Base-by-base conservation (phyloP, 176 grass and related monocot species). In the Cenchrus purpureus region DNA sequence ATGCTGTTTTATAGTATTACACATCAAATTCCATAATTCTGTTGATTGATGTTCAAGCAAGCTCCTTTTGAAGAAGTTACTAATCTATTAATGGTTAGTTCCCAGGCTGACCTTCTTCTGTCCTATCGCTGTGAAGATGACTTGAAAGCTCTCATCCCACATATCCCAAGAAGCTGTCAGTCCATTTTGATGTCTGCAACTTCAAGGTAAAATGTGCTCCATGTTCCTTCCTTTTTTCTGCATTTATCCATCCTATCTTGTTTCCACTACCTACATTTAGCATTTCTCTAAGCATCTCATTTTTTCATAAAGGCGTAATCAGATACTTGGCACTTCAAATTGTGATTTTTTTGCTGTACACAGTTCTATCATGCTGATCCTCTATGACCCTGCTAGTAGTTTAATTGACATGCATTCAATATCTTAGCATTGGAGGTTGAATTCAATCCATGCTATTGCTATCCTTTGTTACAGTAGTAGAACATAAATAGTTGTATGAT, bases 161-260 rank as follows among this genome's bases (percentile, higher is more conserved):
- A 98, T 92, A 84, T 98, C 20, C 89, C 92, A 85, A 83, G 95
- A 58, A 89, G 95, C 82, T 98, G 91, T 83, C 96, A 98, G 65
- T 85, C 91, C 85, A 91, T 98, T 85, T 80, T 98, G 52, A 98
- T 98, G 96, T 98, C 96, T 87, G 96, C 96, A 68, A 98, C 96
- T 83, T 95, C 95, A 80, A 98, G 96, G 96, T 98, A 51, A 82
- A 72, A 75, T 78, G 46, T 68, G 37, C 10, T 72, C 58, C 68
- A 32, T 44, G 63, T 68, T 66, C 32, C 49, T 88, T 83, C 48
- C 1, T 56, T 56, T 85, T 79, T 51, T 59, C 63, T 11, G 29
- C 62, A 76, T 28, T 58, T 46, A 17, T 80, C 68, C 14, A 55
- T 0, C 61, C 46, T 14, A 71, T 82, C 54, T 78, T 65, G 7